Evolutionary conservation across 805 yeast species (phyloP).

Genomic region (Yarrowia keelungensis): DNA sequence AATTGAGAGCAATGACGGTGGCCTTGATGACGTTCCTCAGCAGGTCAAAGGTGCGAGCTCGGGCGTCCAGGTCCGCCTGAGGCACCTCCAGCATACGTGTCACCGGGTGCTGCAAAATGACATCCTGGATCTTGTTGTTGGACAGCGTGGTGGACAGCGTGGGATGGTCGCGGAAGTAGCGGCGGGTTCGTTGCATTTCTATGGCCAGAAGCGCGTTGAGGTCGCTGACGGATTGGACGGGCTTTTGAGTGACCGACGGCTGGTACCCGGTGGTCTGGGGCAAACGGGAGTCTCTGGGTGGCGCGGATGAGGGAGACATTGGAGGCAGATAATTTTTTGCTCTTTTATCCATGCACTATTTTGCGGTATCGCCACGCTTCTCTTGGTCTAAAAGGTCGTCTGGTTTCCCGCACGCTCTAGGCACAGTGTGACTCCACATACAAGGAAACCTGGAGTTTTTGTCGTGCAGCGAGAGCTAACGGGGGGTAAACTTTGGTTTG

Average conservation of each 20-base stretch:
- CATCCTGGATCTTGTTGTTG: slow-evolving; percentile 48
- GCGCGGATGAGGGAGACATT: slow-evolving; percentile 8
- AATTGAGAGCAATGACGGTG: slow-evolving; percentile 33
- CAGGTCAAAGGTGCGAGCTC: slow-evolving; percentile 37
- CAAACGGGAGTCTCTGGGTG: not conserved
- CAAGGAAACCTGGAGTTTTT: slow-evolving; percentile 35
- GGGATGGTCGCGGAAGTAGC: slow-evolving; percentile 36
- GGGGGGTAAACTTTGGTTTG: no score
- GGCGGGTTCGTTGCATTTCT: slow-evolving; percentile 38
- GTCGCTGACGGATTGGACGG: slow-evolving; percentile 23
- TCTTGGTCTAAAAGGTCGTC: not conserved
- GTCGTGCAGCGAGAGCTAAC: slow-evolving; percentile 2
- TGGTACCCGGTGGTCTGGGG: not conserved
- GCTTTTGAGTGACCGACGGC: slow-evolving; percentile 20
- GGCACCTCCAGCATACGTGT: slow-evolving; percentile 46
- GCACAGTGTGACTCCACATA: slow-evolving; percentile 12
- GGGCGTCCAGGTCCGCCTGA: slow-evolving; percentile 46
- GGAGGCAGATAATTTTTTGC: not conserved
- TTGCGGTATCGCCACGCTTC: not conserved
- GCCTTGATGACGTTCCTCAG: slow-evolving; percentile 38
- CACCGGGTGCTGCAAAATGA: slow-evolving; percentile 46
- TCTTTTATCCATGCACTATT: not conserved
- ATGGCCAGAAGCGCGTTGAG: slow-evolving; percentile 25
- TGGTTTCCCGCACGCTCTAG: slow-evolving; percentile 5
- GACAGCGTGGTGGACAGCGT: slow-evolving; percentile 41